These are phyloP conservation scores for Nicotiana undulata DNA, from an alignment of 257 asterid genomes.

Conservation along the genomic window DNA sequence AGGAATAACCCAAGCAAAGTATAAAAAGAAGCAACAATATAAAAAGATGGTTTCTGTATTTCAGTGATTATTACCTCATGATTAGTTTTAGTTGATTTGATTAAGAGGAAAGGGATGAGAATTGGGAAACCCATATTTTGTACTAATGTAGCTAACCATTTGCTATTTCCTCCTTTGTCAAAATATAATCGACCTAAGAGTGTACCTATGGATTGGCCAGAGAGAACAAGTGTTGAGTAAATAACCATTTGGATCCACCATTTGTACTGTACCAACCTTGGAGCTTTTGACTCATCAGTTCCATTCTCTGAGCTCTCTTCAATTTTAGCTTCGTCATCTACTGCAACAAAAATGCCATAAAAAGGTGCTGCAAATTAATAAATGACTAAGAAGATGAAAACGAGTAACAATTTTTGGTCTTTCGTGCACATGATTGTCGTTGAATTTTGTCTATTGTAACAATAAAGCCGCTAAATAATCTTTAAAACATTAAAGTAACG, in stretches of 20 bases:
- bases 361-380: neutral
- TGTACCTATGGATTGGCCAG: constrained; percentile 48
- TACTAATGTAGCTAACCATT: constrained; percentile 60
- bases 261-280: constrained; percentile 10
- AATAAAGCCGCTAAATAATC: too few species aligned
- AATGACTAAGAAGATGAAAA: neutral
- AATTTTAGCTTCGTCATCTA: neutral
- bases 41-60: constrained; percentile 8
- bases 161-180: constrained; percentile 63
- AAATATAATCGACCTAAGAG: constrained; percentile 60
- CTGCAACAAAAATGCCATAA: neutral
- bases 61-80: neutral
- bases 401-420: neutral
- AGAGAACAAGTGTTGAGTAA: constrained; percentile 34
- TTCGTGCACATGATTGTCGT: neutral
- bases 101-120: constrained; percentile 53
- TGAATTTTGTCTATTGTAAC: neutral
- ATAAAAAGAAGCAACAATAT: constrained; percentile 13
- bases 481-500: too few species aligned
- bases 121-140: constrained; percentile 56
- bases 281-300: neutral
- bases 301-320: neutral
- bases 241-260: constrained; percentile 57
- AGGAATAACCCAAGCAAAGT: constrained; percentile 27
- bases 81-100: neutral